A percentile compares a stretch with the other conserved stretches of the same genome.
Evolutionary conservation across 2,329 filamentous ascomycete genomes (phyloP).

Genomic region (Hymenotorrendiella dingleyae): DNA sequence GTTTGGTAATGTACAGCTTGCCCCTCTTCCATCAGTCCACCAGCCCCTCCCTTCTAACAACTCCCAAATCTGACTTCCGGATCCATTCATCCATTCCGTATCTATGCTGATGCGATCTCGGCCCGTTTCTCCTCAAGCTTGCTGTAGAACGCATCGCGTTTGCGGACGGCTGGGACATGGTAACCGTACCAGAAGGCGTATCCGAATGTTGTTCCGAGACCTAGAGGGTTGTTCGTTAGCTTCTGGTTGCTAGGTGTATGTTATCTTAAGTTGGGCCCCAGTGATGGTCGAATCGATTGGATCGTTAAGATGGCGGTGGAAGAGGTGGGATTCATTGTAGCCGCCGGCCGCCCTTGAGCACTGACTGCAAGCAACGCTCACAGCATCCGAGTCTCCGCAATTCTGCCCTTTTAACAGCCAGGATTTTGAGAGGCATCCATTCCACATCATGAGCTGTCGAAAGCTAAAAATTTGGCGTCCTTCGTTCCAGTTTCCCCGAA

Average conservation of each 20-base stretch:
- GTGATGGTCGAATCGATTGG: neutral
- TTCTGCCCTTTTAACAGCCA: too few species aligned
- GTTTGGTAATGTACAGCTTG: conserved; percentile 30
- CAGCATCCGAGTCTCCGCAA: too few species aligned
- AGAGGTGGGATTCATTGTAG: too few species aligned
- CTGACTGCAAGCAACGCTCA: too few species aligned
- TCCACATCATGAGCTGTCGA: too few species aligned
- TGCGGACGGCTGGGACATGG: conserved; percentile 37
- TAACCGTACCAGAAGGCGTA: conserved; percentile 48
- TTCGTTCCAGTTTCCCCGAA: too few species aligned
- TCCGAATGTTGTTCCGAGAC: conserved; percentile 47
- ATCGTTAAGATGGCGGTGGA: too few species aligned
- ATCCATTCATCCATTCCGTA: neutral
- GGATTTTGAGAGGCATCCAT: too few species aligned
- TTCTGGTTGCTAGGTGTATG: too few species aligned
- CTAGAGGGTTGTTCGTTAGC: conserved; percentile 29
- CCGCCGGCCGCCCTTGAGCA: too few species aligned
- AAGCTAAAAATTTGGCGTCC: too few species aligned
- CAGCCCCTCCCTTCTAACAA: conserved; percentile 2
- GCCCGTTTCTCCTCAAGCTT: conserved; percentile 36
- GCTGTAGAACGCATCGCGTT: conserved; percentile 36
- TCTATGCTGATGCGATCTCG: conserved; percentile 26
- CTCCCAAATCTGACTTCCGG: conserved; percentile 3
- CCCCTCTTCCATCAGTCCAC: conserved; percentile 11
- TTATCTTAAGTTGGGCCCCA: too few species aligned